Conservation (phyloP, 805 yeast genomes). For the Kodamaea leandrae region DNA sequence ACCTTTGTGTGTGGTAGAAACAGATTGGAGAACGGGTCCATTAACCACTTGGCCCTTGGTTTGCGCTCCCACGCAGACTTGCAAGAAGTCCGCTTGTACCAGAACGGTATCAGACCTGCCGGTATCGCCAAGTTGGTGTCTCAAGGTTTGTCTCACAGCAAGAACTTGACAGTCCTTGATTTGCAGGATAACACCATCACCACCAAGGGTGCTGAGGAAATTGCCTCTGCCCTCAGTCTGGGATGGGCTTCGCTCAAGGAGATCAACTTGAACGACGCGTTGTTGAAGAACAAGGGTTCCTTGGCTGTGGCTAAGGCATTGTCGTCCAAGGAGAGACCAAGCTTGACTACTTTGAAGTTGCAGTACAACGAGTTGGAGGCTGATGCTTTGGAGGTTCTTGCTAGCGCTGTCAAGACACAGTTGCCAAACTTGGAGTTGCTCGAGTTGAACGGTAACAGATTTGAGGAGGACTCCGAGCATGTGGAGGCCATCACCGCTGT, state of each 20-base stretch:
- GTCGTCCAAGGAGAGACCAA: constrained; percentile 30
- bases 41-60: constrained; percentile 80
- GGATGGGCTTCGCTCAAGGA: constrained; percentile 71
- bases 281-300: constrained; percentile 79
- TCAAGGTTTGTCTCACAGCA: constrained; percentile 66
- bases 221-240: constrained; percentile 40
- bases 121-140: constrained; percentile 76
- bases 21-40: constrained; percentile 93
- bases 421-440: constrained; percentile 61
- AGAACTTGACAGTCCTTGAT: constrained; percentile 66
- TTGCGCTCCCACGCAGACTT: constrained; percentile 75
- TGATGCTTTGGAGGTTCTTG: constrained; percentile 58
- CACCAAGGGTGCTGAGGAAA: constrained; percentile 55
- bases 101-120: constrained; percentile 94
- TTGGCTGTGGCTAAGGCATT: constrained; percentile 51
- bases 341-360: constrained; percentile 60
- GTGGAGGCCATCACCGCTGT: constrained; percentile 58
- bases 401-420: constrained; percentile 48
- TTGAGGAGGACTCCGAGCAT: constrained; percentile 80
- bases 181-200: constrained; percentile 96
- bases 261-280: constrained; percentile 84
- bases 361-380: constrained; percentile 87
- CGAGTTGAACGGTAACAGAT: constrained; percentile 91
- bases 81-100: constrained; percentile 77
- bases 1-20: constrained; percentile 97